Evolutionary conservation across 208 protist species (phyloP).

Genomic region (Leishmania aethiopica): DNA sequence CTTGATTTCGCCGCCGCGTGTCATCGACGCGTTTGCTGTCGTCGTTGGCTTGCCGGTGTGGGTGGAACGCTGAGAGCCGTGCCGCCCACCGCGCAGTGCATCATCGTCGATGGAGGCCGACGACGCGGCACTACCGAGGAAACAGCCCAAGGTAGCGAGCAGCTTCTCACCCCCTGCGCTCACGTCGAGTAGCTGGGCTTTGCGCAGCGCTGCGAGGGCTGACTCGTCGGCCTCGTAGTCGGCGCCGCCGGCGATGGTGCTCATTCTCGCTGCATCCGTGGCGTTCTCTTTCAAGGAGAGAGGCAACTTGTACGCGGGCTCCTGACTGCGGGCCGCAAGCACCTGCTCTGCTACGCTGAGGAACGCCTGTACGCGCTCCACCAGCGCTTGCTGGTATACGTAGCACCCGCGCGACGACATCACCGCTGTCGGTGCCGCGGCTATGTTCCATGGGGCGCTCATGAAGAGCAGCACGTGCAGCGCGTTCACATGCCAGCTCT

Average conservation of each 20-base stretch:
- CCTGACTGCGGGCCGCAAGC: not conserved
- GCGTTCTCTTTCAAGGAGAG: not conserved
- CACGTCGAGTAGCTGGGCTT: constrained; percentile 1
- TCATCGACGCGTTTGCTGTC: not conserved
- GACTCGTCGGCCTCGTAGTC: not conserved
- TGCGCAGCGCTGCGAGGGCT: constrained; percentile 8
- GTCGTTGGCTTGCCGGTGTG: not conserved
- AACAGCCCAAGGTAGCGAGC: not conserved
- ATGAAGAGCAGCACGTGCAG: constrained; percentile 66
- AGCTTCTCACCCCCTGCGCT: not conserved
- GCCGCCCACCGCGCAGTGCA: not conserved
- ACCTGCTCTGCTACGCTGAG: constrained; percentile 22
- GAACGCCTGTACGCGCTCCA: constrained; percentile 20
- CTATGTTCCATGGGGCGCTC: constrained; percentile 24
- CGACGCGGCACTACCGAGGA: constrained; percentile 7
- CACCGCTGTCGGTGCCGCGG: not conserved
- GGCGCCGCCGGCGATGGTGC: not conserved
- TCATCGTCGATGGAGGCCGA: not conserved
- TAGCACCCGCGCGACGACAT: constrained; percentile 20
- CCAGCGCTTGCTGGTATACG: constrained; percentile 20
- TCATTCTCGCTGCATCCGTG: not conserved
- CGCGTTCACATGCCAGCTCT: constrained; percentile 69
- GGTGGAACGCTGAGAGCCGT: not conserved
- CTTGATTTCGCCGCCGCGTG: not conserved
- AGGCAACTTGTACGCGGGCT: not conserved